phyloP scores from a whole-genome alignment of 2,329 filamentous ascomycete genomes.

The Colletotrichum sp. region DNA sequence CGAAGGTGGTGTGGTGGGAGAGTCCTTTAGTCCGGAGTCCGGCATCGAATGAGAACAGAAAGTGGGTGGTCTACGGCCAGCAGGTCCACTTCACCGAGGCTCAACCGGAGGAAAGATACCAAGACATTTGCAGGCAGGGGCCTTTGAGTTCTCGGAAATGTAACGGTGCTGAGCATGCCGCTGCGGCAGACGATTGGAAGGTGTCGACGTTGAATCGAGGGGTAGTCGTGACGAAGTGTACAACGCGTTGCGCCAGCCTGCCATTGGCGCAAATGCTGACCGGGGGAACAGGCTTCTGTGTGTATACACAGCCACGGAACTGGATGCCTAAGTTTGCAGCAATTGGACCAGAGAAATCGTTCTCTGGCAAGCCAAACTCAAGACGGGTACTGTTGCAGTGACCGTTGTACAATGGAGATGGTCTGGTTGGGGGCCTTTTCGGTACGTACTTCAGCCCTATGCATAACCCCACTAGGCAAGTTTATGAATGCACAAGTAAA shows the following conservation, averaged over 20 bases:
- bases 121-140: not conserved
- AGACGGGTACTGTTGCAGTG: not conserved
- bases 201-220: not conserved
- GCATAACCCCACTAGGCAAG: not conserved
- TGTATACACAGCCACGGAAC: not conserved
- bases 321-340: not conserved
- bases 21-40: not conserved
- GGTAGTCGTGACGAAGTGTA: not conserved
- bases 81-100: not conserved
- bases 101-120: not conserved
- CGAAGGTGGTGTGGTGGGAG: not conserved
- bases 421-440: not conserved
- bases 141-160: not conserved
- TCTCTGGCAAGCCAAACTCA: not conserved
- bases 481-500: not conserved
- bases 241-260: not conserved
- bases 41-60: not conserved
- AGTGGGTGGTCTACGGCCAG: not conserved
- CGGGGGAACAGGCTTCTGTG: not conserved
- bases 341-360: not conserved
- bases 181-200: not conserved
- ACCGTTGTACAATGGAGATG: not conserved
- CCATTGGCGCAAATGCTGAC: not conserved
- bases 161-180: not conserved
- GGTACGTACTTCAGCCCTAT: slow-evolving; percentile 16